Conservation (phyloP, 2,329 filamentous ascomycete species). For the Elsinoe batatas region DNA sequence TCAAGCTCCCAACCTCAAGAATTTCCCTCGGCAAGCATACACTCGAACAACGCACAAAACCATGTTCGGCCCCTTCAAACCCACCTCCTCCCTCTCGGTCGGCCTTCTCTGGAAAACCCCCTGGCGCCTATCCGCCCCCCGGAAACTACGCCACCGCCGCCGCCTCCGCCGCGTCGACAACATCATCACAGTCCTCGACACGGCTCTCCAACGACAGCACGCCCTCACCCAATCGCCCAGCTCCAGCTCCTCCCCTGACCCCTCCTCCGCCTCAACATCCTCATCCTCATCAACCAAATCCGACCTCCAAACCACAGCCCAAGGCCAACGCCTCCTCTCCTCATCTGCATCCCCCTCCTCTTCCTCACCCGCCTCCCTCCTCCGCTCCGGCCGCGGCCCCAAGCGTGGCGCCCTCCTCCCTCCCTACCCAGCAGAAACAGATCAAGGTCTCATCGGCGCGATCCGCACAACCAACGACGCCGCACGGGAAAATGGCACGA, state of each 20-base stretch:
- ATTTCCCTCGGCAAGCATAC: not conserved
- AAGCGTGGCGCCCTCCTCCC: constrained; percentile 21
- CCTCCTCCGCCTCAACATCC: constrained; percentile 4
- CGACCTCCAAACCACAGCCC: constrained; percentile 23
- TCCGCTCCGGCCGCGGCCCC: constrained; percentile 26
- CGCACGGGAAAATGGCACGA: constrained; percentile 41
- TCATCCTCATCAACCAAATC: constrained; percentile 1
- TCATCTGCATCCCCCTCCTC: constrained; percentile 13
- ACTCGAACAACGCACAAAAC: constrained; percentile 21
- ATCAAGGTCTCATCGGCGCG: constrained; percentile 12
- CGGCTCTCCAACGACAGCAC: constrained; percentile 56
- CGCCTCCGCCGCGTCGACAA: constrained; percentile 76
- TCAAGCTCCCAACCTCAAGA: constrained; percentile 9
- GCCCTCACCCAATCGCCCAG: constrained; percentile 25
- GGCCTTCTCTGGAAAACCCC: constrained; percentile 95
- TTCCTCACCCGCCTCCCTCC: constrained; percentile 15
- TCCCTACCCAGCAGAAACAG: constrained; percentile 12
- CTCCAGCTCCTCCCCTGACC: constrained; percentile 25
- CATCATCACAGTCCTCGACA: constrained; percentile 74
- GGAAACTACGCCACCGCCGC: constrained; percentile 78
- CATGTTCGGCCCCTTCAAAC: constrained; percentile 80
- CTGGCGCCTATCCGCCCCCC: constrained; percentile 85
- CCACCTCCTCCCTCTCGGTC: constrained; percentile 63
- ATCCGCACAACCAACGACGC: constrained; percentile 19
- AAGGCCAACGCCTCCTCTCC: constrained; percentile 24